phyloP scores from a whole-genome alignment of 176 grass and related monocot genomes.

The Bromus sterilis region DNA sequence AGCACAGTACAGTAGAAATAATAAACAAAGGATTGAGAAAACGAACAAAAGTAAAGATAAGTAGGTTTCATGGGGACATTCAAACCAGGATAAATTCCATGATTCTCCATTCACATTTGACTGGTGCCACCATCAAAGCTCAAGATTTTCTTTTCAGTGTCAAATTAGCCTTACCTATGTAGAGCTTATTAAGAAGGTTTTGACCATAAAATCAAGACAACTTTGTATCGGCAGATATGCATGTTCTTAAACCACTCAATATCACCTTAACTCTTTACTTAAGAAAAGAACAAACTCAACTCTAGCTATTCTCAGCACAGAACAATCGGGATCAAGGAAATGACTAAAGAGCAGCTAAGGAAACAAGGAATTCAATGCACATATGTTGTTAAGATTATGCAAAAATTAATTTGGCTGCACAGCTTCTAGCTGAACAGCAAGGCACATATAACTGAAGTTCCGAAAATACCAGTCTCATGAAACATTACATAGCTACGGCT shows the following conservation, averaged over 20 bases:
- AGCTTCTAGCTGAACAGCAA: neutral
- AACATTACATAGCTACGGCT: neutral
- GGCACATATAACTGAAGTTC: neutral
- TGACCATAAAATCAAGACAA: neutral
- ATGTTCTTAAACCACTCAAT: neutral
- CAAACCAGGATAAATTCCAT: neutral
- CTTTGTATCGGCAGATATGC: neutral
- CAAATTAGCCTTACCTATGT: neutral
- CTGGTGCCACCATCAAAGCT: neutral
- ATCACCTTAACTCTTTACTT: neutral
- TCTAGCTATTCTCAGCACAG: neutral
- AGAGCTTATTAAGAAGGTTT: neutral
- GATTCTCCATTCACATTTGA: neutral
- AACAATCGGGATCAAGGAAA: neutral
- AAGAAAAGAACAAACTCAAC: neutral
- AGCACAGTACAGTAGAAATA: neutral
- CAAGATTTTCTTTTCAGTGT: neutral
- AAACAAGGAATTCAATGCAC: neutral
- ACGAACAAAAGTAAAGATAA: neutral
- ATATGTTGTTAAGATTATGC: neutral
- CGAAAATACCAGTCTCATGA: neutral
- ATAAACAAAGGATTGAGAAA: neutral
- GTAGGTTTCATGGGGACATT: neutral
- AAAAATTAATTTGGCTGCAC: neutral
- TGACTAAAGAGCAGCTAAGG: neutral